Evolutionary conservation across 108 stramenopile species (phyloP), one percentile per base, ranked within the genome.

Genomic region (Cylindrotheca closterium): DNA sequence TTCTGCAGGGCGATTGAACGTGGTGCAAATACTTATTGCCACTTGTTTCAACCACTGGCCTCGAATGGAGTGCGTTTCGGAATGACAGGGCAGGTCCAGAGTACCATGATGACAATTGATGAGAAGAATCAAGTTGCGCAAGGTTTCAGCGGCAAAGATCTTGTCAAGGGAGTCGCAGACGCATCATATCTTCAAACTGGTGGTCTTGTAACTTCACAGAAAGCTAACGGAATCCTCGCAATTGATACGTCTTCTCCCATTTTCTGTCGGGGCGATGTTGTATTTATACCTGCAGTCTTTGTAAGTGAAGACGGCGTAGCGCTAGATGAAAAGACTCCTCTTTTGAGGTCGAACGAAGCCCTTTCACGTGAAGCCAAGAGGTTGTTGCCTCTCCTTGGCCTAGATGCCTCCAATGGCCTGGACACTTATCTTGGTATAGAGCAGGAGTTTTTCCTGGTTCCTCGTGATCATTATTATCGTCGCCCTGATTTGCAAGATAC

Each of bases 11-110:
- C 93, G 49, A 73, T 87, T 48, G 96, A 97, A 58, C 85, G 93
- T 56, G 94, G 91, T 33, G 96, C 94, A 63, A 92, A 95, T 75
- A 86, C 88, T 47, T 97, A 90, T 85, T 94, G 93, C 80, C 96
- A 97, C 71, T 95, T 91, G 94, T 97, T 97, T 77, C 96, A 97
- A 65, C 96, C 96, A 47, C 87, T 95, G 91, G 96, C 89, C 22
- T 65, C 94, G 60, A 79, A 74, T 21, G 93, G 93, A 26, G 90
- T 97, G 25, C 88, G 96, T 62, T 94, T 95, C 79, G 96, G 96
- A 52, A 83, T 87, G 65, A 80, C 85, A 57, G 93, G 93, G 45
- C 94, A 95, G 77, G 96, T 97, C 28, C 93, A 97, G 50, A 97
- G 94, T 79, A 91, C 88, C 79, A 95, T 97, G 92, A 72, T 97